A percentile compares a stretch with the other conserved stretches of the same genome.
These are phyloP conservation scores for Naganishia vaughanmartiniae DNA, from an alignment of 768 basidiomycete species.

Conservation along the genomic window DNA sequence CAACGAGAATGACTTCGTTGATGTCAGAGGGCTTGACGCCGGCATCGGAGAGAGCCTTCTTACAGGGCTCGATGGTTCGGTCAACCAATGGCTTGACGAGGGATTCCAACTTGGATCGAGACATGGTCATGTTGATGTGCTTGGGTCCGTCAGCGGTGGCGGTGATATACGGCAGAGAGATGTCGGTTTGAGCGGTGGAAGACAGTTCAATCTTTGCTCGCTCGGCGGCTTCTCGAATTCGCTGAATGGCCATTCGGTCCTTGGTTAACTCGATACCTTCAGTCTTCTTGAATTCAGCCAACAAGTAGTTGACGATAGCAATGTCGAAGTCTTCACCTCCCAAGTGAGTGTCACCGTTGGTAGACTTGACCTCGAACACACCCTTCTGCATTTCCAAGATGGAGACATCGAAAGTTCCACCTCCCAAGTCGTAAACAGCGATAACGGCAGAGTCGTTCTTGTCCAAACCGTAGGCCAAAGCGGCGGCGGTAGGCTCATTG, in stretches of 20 bases:
- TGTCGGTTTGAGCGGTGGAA: constrained; percentile 89
- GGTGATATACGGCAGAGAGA: constrained; percentile 97
- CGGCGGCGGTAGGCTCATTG: constrained; percentile 98
- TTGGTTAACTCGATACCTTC: constrained; percentile 71
- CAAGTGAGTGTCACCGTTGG: constrained; percentile 97
- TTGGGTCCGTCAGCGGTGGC: constrained; percentile 91
- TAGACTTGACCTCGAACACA: constrained; percentile 99
- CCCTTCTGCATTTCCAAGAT: constrained; percentile 99
- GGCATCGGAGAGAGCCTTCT: constrained; percentile 92
- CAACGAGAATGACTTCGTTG: constrained; percentile 95
- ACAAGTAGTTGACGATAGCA: constrained; percentile 75
- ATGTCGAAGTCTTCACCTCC: constrained; percentile 98
- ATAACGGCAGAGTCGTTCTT: constrained; percentile 78
- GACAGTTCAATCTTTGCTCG: constrained; percentile 99
- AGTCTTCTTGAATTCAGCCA: constrained; percentile 93
- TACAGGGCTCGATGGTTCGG: constrained; percentile 91
- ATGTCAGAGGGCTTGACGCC: constrained; percentile 89
- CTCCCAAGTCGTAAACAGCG: constrained; percentile 97
- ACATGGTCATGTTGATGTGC: constrained; percentile 90
- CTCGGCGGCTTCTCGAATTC: constrained; percentile 97
- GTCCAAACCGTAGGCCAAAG: constrained; percentile 95
- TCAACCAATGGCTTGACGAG: constrained; percentile 79
- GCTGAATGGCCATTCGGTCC: constrained; percentile 96
- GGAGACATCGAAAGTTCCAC: constrained; percentile 99
- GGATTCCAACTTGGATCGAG: constrained; percentile 83